Conservation (phyloP, 352 stramenopile genomes). For the Globisporangium parvum region DNA sequence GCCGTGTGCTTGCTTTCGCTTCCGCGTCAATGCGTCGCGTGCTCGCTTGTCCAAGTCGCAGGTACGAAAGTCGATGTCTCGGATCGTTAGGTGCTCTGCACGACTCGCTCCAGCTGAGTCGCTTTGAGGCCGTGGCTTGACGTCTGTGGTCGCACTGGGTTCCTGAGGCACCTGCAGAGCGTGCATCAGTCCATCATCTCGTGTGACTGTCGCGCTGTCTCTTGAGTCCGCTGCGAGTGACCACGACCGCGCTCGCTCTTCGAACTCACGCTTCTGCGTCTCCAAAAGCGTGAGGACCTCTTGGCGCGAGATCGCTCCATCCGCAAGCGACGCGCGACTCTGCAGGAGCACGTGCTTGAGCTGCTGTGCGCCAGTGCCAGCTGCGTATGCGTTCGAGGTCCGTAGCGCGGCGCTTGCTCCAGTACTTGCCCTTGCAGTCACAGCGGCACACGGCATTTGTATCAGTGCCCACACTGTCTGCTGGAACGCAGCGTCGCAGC, state of each 20-base stretch:
- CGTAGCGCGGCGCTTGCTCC: constrained; percentile 3
- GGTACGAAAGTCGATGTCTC: constrained; percentile 1
- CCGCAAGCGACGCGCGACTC: background rate
- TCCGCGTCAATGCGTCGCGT: background rate
- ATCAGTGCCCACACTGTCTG: constrained; percentile 20
- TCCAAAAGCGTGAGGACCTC: constrained; percentile 9
- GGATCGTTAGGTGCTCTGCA: background rate
- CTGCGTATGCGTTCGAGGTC: background rate
- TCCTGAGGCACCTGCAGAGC: background rate
- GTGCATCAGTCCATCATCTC: background rate
- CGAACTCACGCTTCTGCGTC: constrained; percentile 9
- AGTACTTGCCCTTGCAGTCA: background rate
- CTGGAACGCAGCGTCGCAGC: constrained; percentile 24
- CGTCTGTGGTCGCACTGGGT: background rate
- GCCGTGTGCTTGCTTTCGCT: constrained; percentile 4
- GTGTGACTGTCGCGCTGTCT: background rate
- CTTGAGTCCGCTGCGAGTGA: background rate
- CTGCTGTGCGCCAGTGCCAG: background rate
- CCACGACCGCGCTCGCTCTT: constrained; percentile 4
- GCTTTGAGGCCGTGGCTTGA: no score
- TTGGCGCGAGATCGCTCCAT: constrained; percentile 2
- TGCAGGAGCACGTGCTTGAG: constrained; percentile 7
- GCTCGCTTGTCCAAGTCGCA: background rate
- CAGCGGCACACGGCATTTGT: constrained; percentile 13
- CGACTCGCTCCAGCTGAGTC: no score